Conservation (phyloP, 2,329 filamentous ascomycete genomes). For the Xylogone sp. region DNA sequence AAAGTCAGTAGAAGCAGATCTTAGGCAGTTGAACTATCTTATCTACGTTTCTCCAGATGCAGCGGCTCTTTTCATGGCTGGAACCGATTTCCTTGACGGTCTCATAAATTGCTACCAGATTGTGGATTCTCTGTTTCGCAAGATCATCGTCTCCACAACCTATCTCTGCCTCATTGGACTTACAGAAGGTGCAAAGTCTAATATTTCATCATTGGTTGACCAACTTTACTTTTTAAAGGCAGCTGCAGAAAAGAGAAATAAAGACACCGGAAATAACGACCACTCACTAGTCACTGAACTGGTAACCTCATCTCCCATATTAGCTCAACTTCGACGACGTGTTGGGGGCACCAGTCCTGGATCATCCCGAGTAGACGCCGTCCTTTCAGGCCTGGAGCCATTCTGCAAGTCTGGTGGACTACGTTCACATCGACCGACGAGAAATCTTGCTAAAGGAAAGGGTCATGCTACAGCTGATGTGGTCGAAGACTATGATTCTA, state of each 20-base stretch:
- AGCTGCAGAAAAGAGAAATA: slow-evolving; percentile 61
- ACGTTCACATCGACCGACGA: slow-evolving; percentile 40
- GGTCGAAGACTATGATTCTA: slow-evolving; percentile 29
- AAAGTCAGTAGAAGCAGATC: slow-evolving; percentile 46
- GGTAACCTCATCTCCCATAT: slow-evolving; percentile 73
- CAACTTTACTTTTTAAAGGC: slow-evolving; percentile 78
- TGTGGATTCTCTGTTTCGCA: slow-evolving; percentile 60
- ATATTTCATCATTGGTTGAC: slow-evolving; percentile 73
- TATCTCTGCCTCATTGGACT: slow-evolving; percentile 75
- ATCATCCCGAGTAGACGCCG: slow-evolving; percentile 53
- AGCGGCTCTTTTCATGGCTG: slow-evolving; percentile 67
- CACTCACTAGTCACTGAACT: slow-evolving; percentile 78
- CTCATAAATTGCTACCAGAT: slow-evolving; percentile 63
- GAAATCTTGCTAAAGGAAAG: slow-evolving; percentile 66
- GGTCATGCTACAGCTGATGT: slow-evolving; percentile 31
- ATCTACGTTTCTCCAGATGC: slow-evolving; percentile 56
- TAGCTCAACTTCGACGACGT: slow-evolving; percentile 57
- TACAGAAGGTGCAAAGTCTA: slow-evolving; percentile 61
- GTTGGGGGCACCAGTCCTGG: slow-evolving; percentile 46
- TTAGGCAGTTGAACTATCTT: slow-evolving; percentile 60
- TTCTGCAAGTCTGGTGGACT: slow-evolving; percentile 55
- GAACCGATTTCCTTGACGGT: slow-evolving; percentile 83
- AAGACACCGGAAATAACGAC: slow-evolving; percentile 51
- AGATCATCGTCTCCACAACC: slow-evolving; percentile 64
- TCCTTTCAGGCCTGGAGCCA: slow-evolving; percentile 55